phyloP scores from a whole-genome alignment of 331 rosid species.

The Rhamnella rubrinervis region DNA sequence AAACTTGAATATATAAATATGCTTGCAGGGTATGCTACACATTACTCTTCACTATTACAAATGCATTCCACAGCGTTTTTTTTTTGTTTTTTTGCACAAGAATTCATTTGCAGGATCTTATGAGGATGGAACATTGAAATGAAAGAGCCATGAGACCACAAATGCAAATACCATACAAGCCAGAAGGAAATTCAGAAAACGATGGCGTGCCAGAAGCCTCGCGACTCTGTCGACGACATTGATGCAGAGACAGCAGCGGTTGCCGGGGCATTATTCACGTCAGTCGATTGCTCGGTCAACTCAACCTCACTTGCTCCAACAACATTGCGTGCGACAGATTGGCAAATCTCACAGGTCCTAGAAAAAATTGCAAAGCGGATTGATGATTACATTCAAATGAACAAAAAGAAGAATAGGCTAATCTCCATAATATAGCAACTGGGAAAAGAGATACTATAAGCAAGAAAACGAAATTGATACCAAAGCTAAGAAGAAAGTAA shows the following conservation, averaged over 20 bases:
- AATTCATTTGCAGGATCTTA: conserved; percentile 21
- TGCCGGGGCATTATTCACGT: conserved; percentile 40
- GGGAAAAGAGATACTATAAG: not conserved
- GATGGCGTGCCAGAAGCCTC: conserved; percentile 81
- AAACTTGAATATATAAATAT: too few relatives aligned
- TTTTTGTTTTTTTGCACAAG: not conserved
- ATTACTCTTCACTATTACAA: conserved; percentile 2
- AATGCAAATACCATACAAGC: conserved; percentile 92
- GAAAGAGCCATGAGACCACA: conserved; percentile 92
- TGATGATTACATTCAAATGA: not conserved
- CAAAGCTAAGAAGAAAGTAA: too few relatives aligned
- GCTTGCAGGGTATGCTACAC: conserved; percentile 16
- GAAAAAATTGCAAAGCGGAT: conserved; percentile 17
- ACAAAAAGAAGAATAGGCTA: not conserved
- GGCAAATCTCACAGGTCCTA: conserved; percentile 96
- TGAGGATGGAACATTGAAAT: conserved; percentile 65
- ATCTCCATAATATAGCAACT: not conserved
- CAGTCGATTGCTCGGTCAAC: conserved; percentile 45
- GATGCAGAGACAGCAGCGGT: conserved; percentile 40
- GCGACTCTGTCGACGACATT: conserved; percentile 52
- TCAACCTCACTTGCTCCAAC: conserved; percentile 55
- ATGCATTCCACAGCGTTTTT: conserved; percentile 7
- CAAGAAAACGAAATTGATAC: too few relatives aligned
- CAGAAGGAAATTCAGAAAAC: conserved; percentile 82
- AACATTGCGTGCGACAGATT: conserved; percentile 73